phyloP scores from a whole-genome alignment of 2,329 filamentous ascomycete genomes.

The Aspergillus persii region DNA sequence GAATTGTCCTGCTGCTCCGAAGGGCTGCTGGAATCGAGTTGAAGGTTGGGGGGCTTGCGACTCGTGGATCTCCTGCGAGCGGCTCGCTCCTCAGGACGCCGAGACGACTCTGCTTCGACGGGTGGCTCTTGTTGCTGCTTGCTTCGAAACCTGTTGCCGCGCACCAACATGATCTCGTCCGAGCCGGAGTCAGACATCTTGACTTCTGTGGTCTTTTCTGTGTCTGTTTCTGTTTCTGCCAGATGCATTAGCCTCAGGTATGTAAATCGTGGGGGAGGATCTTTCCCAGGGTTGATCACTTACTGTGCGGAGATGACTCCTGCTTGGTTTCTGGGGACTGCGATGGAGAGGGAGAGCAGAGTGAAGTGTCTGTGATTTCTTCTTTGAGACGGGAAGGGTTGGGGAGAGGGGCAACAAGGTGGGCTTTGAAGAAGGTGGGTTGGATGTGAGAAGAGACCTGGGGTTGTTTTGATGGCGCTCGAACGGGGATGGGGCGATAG shows the following conservation, averaged over 20 bases:
- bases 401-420: background rate
- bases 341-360: background rate
- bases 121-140: background rate
- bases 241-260: background rate
- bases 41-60: background rate
- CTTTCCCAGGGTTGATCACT: background rate
- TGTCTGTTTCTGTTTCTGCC: background rate
- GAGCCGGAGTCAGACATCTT: conserved; percentile 17
- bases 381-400: background rate
- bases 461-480: background rate
- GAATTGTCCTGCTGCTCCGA: background rate
- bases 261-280: no score
- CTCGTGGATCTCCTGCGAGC: background rate
- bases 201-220: no score
- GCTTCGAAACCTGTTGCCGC: background rate
- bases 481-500: background rate
- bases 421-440: background rate
- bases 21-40: background rate
- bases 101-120: background rate
- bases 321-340: background rate
- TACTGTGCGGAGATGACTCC: background rate
- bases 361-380: background rate
- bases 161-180: conserved; percentile 22
- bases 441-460: background rate
- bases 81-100: background rate